Conservation (phyloP, 2,329 filamentous ascomycete species). For the Botryotinia narcissicola region DNA sequence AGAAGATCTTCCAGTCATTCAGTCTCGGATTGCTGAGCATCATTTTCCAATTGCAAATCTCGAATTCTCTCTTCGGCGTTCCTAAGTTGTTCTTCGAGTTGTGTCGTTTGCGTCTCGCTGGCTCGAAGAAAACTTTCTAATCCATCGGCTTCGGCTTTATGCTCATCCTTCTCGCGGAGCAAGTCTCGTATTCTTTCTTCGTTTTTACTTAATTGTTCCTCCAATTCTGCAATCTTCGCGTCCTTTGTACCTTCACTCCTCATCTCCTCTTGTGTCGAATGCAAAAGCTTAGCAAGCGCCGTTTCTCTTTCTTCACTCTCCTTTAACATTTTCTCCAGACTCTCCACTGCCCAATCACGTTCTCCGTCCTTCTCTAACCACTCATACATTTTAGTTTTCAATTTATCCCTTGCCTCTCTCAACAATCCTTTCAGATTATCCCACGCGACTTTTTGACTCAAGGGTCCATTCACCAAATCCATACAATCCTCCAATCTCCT, state of each 20-base stretch:
- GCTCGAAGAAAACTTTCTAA: background rate
- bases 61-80: background rate
- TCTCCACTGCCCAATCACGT: background rate
- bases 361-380: background rate
- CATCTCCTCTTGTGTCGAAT: background rate
- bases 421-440: background rate
- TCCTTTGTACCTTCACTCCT: background rate
- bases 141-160: conserved; percentile 8
- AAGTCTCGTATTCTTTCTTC: background rate
- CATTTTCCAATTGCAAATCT: background rate
- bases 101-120: background rate
- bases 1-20: background rate
- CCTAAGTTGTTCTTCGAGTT: conserved; percentile 1
- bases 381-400: background rate
- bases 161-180: background rate
- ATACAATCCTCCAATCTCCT: conserved; percentile 16
- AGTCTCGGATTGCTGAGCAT: background rate
- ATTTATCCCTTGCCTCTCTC: background rate
- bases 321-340: background rate
- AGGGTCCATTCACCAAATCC: conserved; percentile 16
- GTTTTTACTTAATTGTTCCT: background rate
- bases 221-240: background rate
- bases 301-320: background rate
- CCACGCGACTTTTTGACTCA: conserved; percentile 2
- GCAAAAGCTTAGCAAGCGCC: background rate